Base-by-base conservation (phyloP, 2,329 filamentous ascomycete species). In the Xylaria sp. region DNA sequence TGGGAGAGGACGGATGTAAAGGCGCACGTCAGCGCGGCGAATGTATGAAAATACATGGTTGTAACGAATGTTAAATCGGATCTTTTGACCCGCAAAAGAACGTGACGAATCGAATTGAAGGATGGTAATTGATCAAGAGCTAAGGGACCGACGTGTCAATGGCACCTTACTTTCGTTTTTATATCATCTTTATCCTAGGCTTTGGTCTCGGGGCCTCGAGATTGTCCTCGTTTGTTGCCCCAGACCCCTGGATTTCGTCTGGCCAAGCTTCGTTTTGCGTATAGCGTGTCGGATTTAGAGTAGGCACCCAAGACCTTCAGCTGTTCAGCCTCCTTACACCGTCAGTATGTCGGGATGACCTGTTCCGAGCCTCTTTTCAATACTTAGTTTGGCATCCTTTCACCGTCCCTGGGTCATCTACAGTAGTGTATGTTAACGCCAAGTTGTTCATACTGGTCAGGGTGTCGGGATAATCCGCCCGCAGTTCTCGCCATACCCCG, bases 61-160 rank as follows among this genome's bases (percentile, higher is more conserved):
- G 25, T 29, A 49, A 49, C 9, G 45, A 49, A 49, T 49, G 22
- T 6, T 15, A 49, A 29, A 49, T 29, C 45, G 45, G 45, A 49
- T 49, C 45, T 49, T 49, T 49, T 49, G 45, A 49, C 45, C 45
- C 22, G 45, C 45, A 29, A 49, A 49, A 49, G 45, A 49, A 49
- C 2, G 45, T 49, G 5, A 49, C 45, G 45, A 49, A 49, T 27
- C 45, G 25, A 29, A 29, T 17, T 49, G 45, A 49, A 49, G 45
- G 45, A 49, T 3, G 10, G 22, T 49, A 27, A 17, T 49, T 15
- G 45, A 49, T 11, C 22, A 49, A 29, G 25, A 49, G 11, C 22
- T 29, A 29, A 49, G 45, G 25, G 45, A 49, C 29, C 45, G 45
- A 49, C 45, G 17, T 27, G 13, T 49, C 45, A 29, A 29, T 29